These are phyloP conservation scores for Acer campestre DNA, from an alignment of 345 rosid genomes.

Conservation along the genomic window DNA sequence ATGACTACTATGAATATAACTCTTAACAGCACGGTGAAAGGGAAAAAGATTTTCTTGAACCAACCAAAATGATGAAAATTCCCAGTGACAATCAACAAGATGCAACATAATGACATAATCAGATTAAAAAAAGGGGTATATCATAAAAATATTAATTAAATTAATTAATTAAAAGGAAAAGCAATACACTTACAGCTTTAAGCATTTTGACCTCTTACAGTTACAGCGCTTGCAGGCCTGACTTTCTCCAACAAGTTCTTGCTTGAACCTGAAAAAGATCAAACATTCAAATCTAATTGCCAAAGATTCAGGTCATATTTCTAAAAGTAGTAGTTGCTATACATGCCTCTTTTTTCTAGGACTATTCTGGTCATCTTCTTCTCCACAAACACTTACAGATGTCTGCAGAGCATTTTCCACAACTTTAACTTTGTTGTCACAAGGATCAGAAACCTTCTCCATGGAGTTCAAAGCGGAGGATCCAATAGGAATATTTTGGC, in stretches of 20 bases:
- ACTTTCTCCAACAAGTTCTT: slow-evolving; percentile 39
- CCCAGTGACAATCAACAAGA: background rate
- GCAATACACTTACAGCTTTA: slow-evolving; percentile 81
- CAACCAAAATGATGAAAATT: background rate
- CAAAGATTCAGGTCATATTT: background rate
- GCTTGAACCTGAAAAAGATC: slow-evolving; percentile 40
- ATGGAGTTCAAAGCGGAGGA: slow-evolving; percentile 28
- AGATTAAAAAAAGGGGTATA: background rate
- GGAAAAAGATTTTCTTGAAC: background rate
- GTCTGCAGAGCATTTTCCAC: slow-evolving; percentile 36
- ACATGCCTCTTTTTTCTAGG: slow-evolving; percentile 48
- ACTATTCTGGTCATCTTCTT: slow-evolving; percentile 32
- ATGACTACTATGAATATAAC: slow-evolving; percentile 6
- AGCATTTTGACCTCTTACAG: slow-evolving; percentile 88
- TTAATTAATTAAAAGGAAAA: background rate
- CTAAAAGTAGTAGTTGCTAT: slow-evolving; percentile 5
- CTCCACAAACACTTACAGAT: slow-evolving; percentile 27
- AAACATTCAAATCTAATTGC: slow-evolving; percentile 15
- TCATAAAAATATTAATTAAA: background rate
- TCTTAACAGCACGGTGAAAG: background rate
- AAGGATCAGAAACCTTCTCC: slow-evolving; percentile 35
- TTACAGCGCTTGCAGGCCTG: slow-evolving; percentile 80
- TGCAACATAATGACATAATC: background rate
- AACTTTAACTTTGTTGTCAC: slow-evolving; percentile 24
- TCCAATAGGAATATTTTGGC: slow-evolving; percentile 14